Conservation (phyloP, 805 yeast genomes). For the Candida yuanshanica region DNA sequence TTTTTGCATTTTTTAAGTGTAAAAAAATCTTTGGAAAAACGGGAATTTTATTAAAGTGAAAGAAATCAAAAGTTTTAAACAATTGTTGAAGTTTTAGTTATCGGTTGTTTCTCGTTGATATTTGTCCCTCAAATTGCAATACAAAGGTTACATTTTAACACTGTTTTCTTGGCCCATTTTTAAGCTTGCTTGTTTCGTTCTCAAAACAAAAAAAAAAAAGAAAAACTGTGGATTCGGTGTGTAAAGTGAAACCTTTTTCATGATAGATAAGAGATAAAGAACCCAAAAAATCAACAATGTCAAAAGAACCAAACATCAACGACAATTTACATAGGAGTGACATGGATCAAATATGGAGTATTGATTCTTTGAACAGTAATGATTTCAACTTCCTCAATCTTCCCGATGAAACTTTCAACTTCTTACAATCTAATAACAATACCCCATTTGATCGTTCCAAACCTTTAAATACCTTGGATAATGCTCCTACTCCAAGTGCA, state of each 20-base stretch:
- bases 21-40: background rate
- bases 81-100: too few species aligned
- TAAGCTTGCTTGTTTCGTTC: too few species aligned
- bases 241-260: too few species aligned
- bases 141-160: too few species aligned
- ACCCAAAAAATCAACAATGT: background rate
- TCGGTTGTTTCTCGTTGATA: too few species aligned
- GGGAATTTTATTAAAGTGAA: background rate
- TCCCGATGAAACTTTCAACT: conserved; percentile 15
- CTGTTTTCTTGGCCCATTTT: too few species aligned
- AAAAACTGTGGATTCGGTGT: too few species aligned
- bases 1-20: too few species aligned
- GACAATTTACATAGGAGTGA: background rate
- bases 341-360: conserved; percentile 10
- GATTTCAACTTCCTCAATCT: conserved; percentile 22
- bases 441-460: too few species aligned
- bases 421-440: conserved; percentile 4
- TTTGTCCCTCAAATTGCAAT: too few species aligned
- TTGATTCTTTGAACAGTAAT: conserved; percentile 12
- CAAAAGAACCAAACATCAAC: conserved; percentile 2
- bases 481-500: background rate
- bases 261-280: background rate
- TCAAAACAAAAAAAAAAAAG: too few species aligned
- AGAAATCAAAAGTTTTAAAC: background rate
- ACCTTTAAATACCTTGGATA: conserved; percentile 2